Evolutionary conservation across 768 basidiomycete genomes (phyloP).

Genomic region (Amanita rubescens): DNA sequence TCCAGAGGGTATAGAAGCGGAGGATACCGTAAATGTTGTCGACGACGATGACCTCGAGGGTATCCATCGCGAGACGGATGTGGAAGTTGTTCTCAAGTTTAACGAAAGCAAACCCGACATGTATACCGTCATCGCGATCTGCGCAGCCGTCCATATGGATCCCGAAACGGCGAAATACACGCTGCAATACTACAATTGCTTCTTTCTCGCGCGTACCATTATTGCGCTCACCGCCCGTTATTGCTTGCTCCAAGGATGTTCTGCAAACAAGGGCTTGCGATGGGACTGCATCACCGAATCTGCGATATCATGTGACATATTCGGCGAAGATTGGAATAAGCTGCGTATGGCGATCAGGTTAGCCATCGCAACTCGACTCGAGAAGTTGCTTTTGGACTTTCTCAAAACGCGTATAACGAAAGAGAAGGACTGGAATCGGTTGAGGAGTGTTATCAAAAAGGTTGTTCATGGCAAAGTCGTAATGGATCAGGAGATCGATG

Average conservation of each 20-base stretch:
- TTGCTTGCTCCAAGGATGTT: not conserved
- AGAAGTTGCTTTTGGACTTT: not conserved
- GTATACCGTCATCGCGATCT: not conserved
- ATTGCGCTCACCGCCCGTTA: not conserved
- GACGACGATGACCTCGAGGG: not conserved
- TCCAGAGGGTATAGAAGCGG: not conserved
- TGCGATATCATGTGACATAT: not conserved
- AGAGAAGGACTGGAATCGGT: not conserved
- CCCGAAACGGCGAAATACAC: not conserved
- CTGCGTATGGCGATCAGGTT: not conserved
- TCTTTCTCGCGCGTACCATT: not conserved
- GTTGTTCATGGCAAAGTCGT: not conserved
- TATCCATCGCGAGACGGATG: not conserved
- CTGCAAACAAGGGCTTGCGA: not conserved
- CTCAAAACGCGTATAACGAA: not conserved
- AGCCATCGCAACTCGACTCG: not conserved
- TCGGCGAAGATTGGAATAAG: not conserved
- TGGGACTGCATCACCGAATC: not conserved
- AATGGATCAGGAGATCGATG: not conserved
- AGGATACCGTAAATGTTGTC: not conserved
- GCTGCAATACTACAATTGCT: not conserved
- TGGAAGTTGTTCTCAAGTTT: not conserved
- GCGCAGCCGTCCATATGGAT: not conserved
- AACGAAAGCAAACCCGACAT: not conserved
- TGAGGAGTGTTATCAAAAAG: not conserved